Evolutionary conservation across 768 basidiomycete genomes (phyloP).

Genomic region (Mrakia gelida): DNA sequence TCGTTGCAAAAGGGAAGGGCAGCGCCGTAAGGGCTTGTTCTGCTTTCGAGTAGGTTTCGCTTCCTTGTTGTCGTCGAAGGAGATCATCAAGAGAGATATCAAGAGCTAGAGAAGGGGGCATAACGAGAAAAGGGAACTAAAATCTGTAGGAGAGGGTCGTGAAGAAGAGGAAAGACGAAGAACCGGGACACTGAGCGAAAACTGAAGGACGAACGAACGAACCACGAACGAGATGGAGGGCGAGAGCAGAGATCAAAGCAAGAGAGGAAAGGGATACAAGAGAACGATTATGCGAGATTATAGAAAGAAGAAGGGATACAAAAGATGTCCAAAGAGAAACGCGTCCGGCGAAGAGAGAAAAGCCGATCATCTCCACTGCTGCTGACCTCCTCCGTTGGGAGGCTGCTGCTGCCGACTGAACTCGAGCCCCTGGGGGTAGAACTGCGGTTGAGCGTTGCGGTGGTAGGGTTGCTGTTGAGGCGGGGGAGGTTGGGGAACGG

Average conservation of each 20-base stretch:
- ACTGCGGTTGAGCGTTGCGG: constrained; percentile 12
- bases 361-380: constrained; percentile 8
- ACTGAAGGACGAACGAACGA: neutral
- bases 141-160: neutral
- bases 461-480: constrained; percentile 18
- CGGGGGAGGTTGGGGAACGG: neutral
- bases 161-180: neutral
- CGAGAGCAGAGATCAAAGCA: neutral
- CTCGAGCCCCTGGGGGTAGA: constrained; percentile 19
- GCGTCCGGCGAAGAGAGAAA: neutral
- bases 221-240: neutral
- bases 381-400: constrained; percentile 3
- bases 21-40: no score
- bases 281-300: neutral
- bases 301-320: neutral
- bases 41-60: no score
- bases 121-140: neutral
- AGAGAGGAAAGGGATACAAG: neutral
- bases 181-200: neutral
- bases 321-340: neutral
- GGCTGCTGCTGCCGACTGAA: constrained; percentile 23
- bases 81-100: neutral
- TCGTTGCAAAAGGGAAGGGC: no score
- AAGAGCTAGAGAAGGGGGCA: neutral
- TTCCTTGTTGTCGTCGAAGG: neutral